Percentiles rank a stretch among this genome's conserved stretches.
Evolutionary conservation across 805 yeast species (phyloP).

Genomic region (Helenozyma baotianmanensis): DNA sequence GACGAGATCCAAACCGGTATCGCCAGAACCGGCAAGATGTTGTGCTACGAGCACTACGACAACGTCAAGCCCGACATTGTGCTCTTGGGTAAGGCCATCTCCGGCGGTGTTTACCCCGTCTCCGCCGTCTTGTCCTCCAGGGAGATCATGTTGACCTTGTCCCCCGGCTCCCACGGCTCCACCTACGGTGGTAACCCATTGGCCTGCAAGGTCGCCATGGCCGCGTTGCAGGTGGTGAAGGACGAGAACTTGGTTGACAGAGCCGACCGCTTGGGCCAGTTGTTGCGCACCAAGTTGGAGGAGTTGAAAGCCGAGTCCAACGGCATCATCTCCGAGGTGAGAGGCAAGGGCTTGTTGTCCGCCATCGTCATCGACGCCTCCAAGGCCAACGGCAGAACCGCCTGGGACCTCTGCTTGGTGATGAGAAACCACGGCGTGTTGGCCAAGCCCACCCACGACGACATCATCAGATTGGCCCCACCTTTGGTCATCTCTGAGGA

Average conservation of each 20-base stretch:
- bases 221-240: conserved; percentile 84
- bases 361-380: conserved; percentile 88
- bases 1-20: conserved; percentile 98
- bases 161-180: conserved; percentile 96
- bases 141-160: conserved; percentile 83
- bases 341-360: conserved; percentile 83
- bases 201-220: conserved; percentile 88
- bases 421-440: conserved; percentile 86
- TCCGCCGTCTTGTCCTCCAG: conserved; percentile 87
- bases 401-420: conserved; percentile 91
- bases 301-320: conserved; percentile 48
- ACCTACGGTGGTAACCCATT: conserved; percentile 98
- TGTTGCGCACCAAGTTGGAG: conserved; percentile 55
- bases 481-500: conserved; percentile 88
- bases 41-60: conserved; percentile 81
- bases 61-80: conserved; percentile 85
- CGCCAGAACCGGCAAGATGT: conserved; percentile 93
- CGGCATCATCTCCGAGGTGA: conserved; percentile 55
- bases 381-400: conserved; percentile 82
- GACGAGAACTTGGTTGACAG: conserved; percentile 84
- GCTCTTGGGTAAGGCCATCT: conserved; percentile 87
- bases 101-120: conserved; percentile 93
- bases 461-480: conserved; percentile 93
- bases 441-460: conserved; percentile 96
- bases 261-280: conserved; percentile 65